These are phyloP conservation scores for Phytophthora pluvialis DNA, from an alignment of 352 stramenopile genomes.

Conservation along the genomic window DNA sequence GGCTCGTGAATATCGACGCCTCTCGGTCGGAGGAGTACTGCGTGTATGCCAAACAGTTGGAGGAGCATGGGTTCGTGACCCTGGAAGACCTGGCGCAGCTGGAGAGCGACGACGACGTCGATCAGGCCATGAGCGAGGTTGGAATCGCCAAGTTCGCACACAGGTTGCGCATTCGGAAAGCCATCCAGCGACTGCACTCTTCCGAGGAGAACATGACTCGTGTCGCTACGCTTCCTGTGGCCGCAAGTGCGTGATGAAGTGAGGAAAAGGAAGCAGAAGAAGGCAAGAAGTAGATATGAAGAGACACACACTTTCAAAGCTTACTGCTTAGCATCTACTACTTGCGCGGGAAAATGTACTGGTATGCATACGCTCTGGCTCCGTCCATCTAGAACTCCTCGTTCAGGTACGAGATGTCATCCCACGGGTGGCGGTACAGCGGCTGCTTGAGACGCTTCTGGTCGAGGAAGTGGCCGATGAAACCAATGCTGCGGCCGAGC, in stretches of 20 bases:
- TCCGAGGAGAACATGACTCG: constrained; percentile 14
- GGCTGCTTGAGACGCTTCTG: constrained; percentile 98
- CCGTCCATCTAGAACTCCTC: constrained; percentile 63
- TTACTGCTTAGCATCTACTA: constrained; percentile 48
- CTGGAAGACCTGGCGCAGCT: constrained; percentile 66
- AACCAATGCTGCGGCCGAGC: constrained; percentile 87
- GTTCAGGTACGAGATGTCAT: constrained; percentile 97
- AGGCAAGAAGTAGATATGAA: constrained; percentile 23
- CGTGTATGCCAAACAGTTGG: constrained; percentile 62
- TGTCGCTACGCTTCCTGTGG: constrained; percentile 33
- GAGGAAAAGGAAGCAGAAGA: constrained; percentile 8
- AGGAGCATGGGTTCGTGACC: constrained; percentile 68
- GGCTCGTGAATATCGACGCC: constrained; percentile 62
- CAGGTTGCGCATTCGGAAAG: constrained; percentile 70
- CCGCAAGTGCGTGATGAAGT: constrained; percentile 39
- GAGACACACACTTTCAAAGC: constrained; percentile 34
- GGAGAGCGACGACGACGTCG: constrained; percentile 66
- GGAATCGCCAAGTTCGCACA: constrained; percentile 82
- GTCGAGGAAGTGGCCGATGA: constrained; percentile 97
- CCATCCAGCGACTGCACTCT: constrained; percentile 58
- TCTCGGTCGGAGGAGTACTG: constrained; percentile 57
- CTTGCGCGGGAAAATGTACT: constrained; percentile 27
- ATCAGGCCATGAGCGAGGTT: constrained; percentile 78
- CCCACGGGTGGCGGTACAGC: constrained; percentile 97
- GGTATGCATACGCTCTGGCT: constrained; percentile 24